These are phyloP conservation scores for Floccularia luteovirens DNA, from an alignment of 768 basidiomycete species.

Conservation along the genomic window DNA sequence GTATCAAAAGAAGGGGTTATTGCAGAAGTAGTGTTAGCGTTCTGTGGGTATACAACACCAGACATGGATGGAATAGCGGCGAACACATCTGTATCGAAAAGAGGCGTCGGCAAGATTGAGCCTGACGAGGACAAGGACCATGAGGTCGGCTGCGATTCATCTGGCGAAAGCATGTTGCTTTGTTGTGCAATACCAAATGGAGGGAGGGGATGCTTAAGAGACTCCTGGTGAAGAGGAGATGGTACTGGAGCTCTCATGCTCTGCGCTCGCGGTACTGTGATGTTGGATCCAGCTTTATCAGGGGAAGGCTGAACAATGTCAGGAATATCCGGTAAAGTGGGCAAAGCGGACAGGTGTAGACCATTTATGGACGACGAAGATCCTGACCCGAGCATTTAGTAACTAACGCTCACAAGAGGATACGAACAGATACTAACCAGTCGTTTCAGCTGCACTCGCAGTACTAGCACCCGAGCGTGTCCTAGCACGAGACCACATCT, in stretches of 20 bases:
- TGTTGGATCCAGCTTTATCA: background rate
- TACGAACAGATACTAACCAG: conserved; percentile 25
- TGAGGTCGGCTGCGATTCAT: conserved; percentile 27
- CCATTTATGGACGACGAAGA: conserved; percentile 1
- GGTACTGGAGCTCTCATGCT: conserved; percentile 2
- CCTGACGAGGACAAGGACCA: conserved; percentile 38
- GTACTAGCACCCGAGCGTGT: conserved; percentile 46
- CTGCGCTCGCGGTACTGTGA: conserved; percentile 2
- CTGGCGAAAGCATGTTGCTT: too few relatives aligned
- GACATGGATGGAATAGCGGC: conserved; percentile 74
- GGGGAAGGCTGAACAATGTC: background rate
- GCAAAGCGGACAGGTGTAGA: background rate
- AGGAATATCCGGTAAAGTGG: background rate
- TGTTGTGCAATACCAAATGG: too few relatives aligned
- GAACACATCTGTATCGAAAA: conserved; percentile 54
- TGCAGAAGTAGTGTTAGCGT: background rate
- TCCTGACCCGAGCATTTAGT: conserved; percentile 1
- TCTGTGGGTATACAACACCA: conserved; percentile 26
- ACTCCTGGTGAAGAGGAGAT: conserved; percentile 1
- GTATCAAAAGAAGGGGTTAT: conserved; percentile 21
- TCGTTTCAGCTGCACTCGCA: conserved; percentile 25
- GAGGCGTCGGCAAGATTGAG: conserved; percentile 32
- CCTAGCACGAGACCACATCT: conserved; percentile 45
- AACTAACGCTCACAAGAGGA: background rate
- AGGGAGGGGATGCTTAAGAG: background rate